These are phyloP conservation scores for Phytophthora agathidicida DNA, from an alignment of 352 stramenopile genomes.

Conservation along the genomic window DNA sequence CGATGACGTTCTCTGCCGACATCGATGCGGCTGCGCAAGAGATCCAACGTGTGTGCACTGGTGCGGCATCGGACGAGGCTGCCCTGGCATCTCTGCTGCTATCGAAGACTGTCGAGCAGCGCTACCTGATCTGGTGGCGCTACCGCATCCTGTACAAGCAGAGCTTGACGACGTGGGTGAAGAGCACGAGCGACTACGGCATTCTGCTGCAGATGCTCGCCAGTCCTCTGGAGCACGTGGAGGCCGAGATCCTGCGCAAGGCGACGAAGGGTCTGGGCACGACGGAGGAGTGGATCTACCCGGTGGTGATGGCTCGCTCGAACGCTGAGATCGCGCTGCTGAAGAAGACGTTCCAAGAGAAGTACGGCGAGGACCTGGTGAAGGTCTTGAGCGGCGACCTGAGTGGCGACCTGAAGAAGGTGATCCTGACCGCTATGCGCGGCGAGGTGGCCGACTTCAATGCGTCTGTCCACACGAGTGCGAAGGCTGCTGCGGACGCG, in stretches of 20 bases:
- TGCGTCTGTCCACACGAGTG: slow-evolving; percentile 50
- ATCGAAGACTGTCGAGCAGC: slow-evolving; percentile 14
- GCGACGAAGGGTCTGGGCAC: slow-evolving; percentile 28
- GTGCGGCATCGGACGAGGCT: slow-evolving; percentile 6
- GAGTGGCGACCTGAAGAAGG: slow-evolving; percentile 58
- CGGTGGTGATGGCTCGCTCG: slow-evolving; percentile 49
- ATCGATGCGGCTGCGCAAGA: slow-evolving; percentile 46
- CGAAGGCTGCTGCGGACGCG: slow-evolving; percentile 50
- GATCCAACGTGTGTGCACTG: slow-evolving; percentile 32
- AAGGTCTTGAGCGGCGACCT: slow-evolving; percentile 49
- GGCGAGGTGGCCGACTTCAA: slow-evolving; percentile 44
- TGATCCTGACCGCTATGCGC: slow-evolving; percentile 58
- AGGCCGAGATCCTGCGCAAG: slow-evolving; percentile 50
- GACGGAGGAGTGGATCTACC: slow-evolving; percentile 53
- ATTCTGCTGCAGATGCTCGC: slow-evolving; percentile 44
- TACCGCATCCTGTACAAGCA: slow-evolving; percentile 52
- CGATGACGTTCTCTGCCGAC: slow-evolving; percentile 26
- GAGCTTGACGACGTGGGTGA: slow-evolving; percentile 46
- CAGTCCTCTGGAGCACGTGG: slow-evolving; percentile 47
- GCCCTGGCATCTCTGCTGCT: slow-evolving; percentile 15
- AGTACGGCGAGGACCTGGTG: slow-evolving; percentile 52
- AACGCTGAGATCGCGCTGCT: slow-evolving; percentile 63
- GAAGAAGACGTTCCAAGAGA: slow-evolving; percentile 68
- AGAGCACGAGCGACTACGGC: too few relatives aligned
- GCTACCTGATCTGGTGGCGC: slow-evolving; percentile 15